Evolutionary conservation across 2,329 filamentous ascomycete species (phyloP), one percentile per base, ranked within the genome.

Genomic region (Alternaria sp.): DNA sequence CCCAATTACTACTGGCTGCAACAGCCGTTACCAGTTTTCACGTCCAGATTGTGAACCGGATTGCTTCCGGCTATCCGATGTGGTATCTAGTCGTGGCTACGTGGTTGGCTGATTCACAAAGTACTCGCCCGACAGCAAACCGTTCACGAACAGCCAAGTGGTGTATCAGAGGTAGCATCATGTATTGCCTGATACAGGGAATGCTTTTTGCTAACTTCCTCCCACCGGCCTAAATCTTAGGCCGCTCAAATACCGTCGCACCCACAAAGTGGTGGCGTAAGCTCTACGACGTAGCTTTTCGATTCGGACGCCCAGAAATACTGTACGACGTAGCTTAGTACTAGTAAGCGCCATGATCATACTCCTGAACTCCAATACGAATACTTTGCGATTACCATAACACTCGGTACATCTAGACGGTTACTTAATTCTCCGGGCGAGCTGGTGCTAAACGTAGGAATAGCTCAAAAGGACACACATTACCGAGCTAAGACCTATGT

Each of bases 31-130:
- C 90, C 12, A 93, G 84, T 66, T 97, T 96, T 75, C 96, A 99
- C 76, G 91, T 97, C 25, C 96, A 99, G 80, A 96, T 99, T 70
- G 91, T 98, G 73, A 97, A 91, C 47, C 88, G 96, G 23, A 86
- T 99, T 15, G 91, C 93, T 2, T 97, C 94, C 0, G 95, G 90
- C 0, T 97, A 95, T 79, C 92, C 94, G 1, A 81, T 96, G 18
- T 97, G 94, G 93, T 96, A 97, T 77, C 90, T 92, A 85, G 93
- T 91, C 84, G 78, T 97, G 43, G 92, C 92, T 1, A 51, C 55
- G 58, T 75, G 73, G 68, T 61, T 78, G 18, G 61, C 59, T 26
- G 51, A 61, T 12, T 55, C 51, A 10, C 49, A 28, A 28, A 50
- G 18, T 5, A 54, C 25, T 20, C 23, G 8, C 26, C 21, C 30